phyloP scores from a whole-genome alignment of 1,139 yeast species.

The Blastobotrys elegans region DNA sequence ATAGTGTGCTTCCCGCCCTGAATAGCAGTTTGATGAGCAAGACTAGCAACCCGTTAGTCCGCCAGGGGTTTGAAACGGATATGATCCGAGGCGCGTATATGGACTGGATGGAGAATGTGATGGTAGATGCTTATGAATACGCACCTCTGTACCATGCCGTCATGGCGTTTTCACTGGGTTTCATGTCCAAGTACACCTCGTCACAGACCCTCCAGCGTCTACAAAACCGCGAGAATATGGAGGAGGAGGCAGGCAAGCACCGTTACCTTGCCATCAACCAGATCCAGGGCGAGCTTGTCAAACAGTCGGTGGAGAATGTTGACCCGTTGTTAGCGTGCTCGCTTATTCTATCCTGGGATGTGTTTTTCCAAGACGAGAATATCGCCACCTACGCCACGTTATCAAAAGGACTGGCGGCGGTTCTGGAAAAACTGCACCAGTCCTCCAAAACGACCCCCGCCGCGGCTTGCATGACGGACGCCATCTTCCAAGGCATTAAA shows the following conservation, averaged over 20 bases:
- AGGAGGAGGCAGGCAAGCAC: conserved; percentile 24
- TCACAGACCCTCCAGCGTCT: background rate
- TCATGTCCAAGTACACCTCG: conserved; percentile 15
- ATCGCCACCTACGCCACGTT: conserved; percentile 28
- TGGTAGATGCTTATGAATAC: conserved; percentile 24
- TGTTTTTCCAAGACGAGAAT: conserved; percentile 30
- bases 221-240: no score
- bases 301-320: conserved; percentile 22
- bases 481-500: conserved; percentile 31
- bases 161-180: conserved; percentile 31
- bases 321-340: conserved; percentile 30
- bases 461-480: conserved; percentile 30
- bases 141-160: conserved; percentile 31
- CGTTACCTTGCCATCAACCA: conserved; percentile 29
- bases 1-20: conserved; percentile 13
- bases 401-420: conserved; percentile 31
- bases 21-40: conserved; percentile 9
- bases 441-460: conserved; percentile 26
- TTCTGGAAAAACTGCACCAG: conserved; percentile 27
- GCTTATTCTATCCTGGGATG: conserved; percentile 32
- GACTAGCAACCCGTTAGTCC: conserved; percentile 18
- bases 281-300: conserved; percentile 25
- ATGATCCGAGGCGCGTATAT: conserved; percentile 28
- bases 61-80: conserved; percentile 33
- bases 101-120: conserved; percentile 28